Evolutionary conservation across 345 rosid species (phyloP), one percentile per base, ranked within the genome.

Genomic region (Gossypium raimondii): DNA sequence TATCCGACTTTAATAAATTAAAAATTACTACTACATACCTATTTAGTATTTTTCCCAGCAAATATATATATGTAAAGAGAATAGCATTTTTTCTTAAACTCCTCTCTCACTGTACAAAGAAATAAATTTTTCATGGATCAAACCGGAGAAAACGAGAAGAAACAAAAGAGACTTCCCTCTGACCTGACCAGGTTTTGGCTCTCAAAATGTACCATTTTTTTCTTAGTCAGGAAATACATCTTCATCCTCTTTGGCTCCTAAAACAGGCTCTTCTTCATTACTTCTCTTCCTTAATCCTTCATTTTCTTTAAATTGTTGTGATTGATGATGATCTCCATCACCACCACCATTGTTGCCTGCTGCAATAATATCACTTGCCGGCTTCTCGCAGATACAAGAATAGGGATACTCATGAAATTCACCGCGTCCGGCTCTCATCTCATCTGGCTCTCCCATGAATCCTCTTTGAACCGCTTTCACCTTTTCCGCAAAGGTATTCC

Each of bases 391-490:
- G 34, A 96, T 81, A 73, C 99, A 96, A 75, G 94, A 70, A 63
- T 85, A 82, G 8, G 98, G 99, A 75, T 80, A 90, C 84, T 93
- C 99, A 20, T 89, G 92, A 81, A 91, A 92, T 79, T 96, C 98
- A 22, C 97, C 94, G 6, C 93, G 86, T 70, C 98, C 97, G 34
- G 88, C 89, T 82, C 84, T 90, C 84, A 89, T 75, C 79, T 92
- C 94, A 78, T 96, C 89, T 0, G 98, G 98, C 81, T 93, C 97
- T 44, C 99, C 99, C 94, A 95, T 90, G 81, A 95, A 95, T 78
- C 97, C 98, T 73, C 91, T 93, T 81, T 96, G 97, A 78, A 86
- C 81, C 9, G 93, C 82, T 82, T 90, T 93, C 24, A 96, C 93
- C 81, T 86, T 92, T 78, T 79, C 87, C 68, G 97, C 79, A 63